Evolutionary conservation across 306 rosid genomes (phyloP), one percentile per base, ranked within the genome.

Genomic region (Clitoria ternatea): DNA sequence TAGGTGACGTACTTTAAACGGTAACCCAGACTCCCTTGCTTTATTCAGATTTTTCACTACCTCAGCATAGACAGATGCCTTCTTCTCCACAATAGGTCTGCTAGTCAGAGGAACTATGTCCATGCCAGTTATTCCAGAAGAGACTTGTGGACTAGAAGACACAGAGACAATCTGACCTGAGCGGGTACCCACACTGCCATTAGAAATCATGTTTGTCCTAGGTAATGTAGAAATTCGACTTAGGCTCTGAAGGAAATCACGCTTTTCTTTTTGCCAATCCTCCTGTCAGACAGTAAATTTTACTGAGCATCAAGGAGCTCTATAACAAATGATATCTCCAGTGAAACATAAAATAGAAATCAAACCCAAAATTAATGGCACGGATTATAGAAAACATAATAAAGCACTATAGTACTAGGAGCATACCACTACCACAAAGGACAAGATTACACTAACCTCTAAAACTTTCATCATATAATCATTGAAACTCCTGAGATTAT

Each of bases 181-280:
- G 60, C 43, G 88, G 71, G 85, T 30, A 80, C 83, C 86, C 73
- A 81, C 73, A 8, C 59, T 77, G 69, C 78, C 68, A 37, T 77
- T 71, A 70, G 83, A 80, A 48, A 76, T 79, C 81, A 83, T 81
- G 71, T 91, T 89, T 44, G 96, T 85, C 86, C 92, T 82, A 7
- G 99, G 99, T 79, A 94, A 83, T 27, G 90, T 79, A 65, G 97
- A 94, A 84, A 94, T 91, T 66, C 92, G 83, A 76, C 87, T 91
- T 71, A 94, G 83, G 83, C 96, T 94, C 86, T 89, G 99, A 74
- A 91, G 92, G 79, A 89, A 89, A 83, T 90, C 99, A 60, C 99
- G 91, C 61, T 89, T 94, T 82, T 89, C 99, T 73, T 89, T 94
- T 80, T 89, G 96, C 97, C 99, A 94, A 79, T 94, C 97, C 82